Evolutionary conservation across 805 yeast genomes (phyloP), one percentile per base, ranked within the genome.

Genomic region (Nakazawaea wickerhamii): DNA sequence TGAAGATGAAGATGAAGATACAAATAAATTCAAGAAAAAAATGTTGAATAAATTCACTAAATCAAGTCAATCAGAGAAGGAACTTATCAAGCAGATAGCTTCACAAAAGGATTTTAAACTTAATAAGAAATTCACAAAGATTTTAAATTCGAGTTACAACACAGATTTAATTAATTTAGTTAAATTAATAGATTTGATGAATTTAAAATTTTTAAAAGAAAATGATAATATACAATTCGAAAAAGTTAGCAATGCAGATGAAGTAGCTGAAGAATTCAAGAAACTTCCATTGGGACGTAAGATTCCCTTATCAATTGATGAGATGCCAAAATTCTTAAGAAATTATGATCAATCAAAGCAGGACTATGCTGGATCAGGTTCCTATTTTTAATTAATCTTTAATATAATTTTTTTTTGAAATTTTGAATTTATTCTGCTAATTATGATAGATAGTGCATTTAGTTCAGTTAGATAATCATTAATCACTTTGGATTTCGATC

Each of bases 401-500:
- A 15, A 14, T 6, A 14, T 2, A 25, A 25, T 23, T 23, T 23
- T 23, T 23, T 23, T 23, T 23, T 23, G 26, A n/a, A n/a, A n/a
- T n/a, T n/a, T n/a, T n/a, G n/a, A n/a, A n/a, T n/a, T n/a, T n/a
- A n/a, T n/a, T n/a, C n/a, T n/a, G n/a, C n/a, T n/a, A n/a, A n/a
- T n/a, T n/a, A n/a, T n/a, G n/a, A n/a, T n/a, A n/a, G n/a, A n/a
- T n/a, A n/a, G n/a, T n/a, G 26, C 10, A 10, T 7, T 23, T 23
- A 23, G 26, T 23, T 23, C 22, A 18, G 7, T 14, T 19, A n/a
- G n/a, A 15, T 6, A 10, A 14, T 10, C 13, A 34, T 15, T 11
- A 14, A 22, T 27, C 39, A 30, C 65, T 69, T 34, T 38, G 35
- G 14, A 43, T 43, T 17, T 43, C 46, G 40, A 68, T 66, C 44